Evolutionary conservation across 345 rosid genomes (phyloP).

Genomic region (Cardamine occulta): DNA sequence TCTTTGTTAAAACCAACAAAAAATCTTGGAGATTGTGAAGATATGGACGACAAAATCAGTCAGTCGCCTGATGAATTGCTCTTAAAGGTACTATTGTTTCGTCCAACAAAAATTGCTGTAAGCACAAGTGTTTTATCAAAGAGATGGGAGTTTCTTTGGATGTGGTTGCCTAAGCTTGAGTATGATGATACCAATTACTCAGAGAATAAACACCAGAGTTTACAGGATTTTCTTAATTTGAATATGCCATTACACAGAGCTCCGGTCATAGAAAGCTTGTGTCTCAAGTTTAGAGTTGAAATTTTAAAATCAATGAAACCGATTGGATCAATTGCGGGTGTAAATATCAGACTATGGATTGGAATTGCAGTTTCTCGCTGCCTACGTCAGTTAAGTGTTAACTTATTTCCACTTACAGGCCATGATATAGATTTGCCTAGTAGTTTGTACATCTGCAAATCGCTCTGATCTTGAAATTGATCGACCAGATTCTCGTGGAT

Average conservation of each 20-base stretch:
- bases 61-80: background rate
- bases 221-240: background rate
- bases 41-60: background rate
- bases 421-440: background rate
- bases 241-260: background rate
- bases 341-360: background rate
- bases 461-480: background rate
- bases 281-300: background rate
- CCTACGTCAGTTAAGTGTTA: background rate
- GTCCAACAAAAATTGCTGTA: background rate
- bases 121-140: conserved; percentile 4
- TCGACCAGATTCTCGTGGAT: background rate
- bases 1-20: too few relatives aligned
- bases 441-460: background rate
- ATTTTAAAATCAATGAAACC: background rate
- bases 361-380: background rate
- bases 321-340: background rate
- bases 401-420: too few relatives aligned
- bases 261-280: background rate
- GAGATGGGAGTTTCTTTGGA: conserved; percentile 5
- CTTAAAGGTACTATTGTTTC: too few relatives aligned
- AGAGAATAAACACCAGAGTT: background rate
- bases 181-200: background rate
- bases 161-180: background rate
- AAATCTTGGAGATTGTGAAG: background rate